phyloP scores from a whole-genome alignment of 2,329 filamentous ascomycete species.

The Juglanconis sp. region DNA sequence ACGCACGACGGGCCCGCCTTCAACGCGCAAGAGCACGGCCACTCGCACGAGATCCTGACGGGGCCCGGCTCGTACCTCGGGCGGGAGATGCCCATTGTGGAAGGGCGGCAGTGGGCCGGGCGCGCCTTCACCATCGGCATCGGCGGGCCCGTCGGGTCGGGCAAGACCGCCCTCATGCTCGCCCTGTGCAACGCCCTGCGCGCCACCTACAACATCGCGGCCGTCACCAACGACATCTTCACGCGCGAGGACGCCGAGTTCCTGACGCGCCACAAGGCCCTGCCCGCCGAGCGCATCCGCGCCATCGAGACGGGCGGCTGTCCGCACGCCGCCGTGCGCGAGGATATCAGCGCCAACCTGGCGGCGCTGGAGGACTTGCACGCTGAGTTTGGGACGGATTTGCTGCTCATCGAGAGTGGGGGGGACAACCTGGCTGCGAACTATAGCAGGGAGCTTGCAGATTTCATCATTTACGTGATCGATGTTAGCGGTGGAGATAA shows the following conservation, averaged over 20 bases:
- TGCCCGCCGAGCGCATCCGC: slow-evolving; percentile 78
- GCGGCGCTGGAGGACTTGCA: slow-evolving; percentile 89
- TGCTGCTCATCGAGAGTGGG: slow-evolving; percentile 91
- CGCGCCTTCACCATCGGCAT: slow-evolving; percentile 96
- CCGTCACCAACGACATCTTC: slow-evolving; percentile 99
- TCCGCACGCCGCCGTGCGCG: slow-evolving; percentile 92
- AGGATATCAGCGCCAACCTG: slow-evolving; percentile 93
- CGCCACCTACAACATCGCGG: slow-evolving; percentile 78
- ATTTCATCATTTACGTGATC: slow-evolving; percentile 98
- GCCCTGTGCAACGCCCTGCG: slow-evolving; percentile 84
- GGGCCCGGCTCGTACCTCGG: slow-evolving; percentile 87
- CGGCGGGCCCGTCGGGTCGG: slow-evolving; percentile 96
- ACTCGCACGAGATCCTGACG: slow-evolving; percentile 92
- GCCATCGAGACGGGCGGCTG: slow-evolving; percentile 98
- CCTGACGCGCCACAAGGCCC: slow-evolving; percentile 79
- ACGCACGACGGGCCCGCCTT: slow-evolving; percentile 44
- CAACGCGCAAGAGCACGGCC: slow-evolving; percentile 74
- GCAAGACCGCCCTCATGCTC: slow-evolving; percentile 96
- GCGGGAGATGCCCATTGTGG: slow-evolving; percentile 89
- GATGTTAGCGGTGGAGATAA: slow-evolving; percentile 97
- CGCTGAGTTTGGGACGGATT: slow-evolving; percentile 70
- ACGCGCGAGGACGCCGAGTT: slow-evolving; percentile 98
- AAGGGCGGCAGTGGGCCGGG: slow-evolving; percentile 82
- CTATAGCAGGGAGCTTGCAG: slow-evolving; percentile 89
- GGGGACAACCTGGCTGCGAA: slow-evolving; percentile 97